Conservation (phyloP, 768 basidiomycete genomes). For the Pholiota molesta region DNA sequence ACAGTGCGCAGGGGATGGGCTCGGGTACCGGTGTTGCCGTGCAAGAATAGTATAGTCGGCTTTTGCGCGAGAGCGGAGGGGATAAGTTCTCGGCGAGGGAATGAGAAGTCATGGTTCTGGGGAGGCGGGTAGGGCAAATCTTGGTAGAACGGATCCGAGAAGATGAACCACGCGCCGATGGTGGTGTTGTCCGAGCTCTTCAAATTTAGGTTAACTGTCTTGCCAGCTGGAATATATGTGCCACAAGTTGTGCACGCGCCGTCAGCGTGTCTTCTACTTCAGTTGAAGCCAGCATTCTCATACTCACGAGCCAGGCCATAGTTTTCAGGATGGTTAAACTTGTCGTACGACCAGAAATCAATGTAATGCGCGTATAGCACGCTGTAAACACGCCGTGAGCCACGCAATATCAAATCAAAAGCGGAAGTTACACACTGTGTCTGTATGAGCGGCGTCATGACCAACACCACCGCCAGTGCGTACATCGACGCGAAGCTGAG, state of each 20-base stretch:
- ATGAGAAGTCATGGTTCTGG: slow-evolving; percentile 32
- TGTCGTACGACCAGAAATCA: slow-evolving; percentile 35
- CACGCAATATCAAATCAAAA: neutral
- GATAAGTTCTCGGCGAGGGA: slow-evolving; percentile 32
- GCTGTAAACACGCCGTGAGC: slow-evolving; percentile 22
- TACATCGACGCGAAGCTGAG: slow-evolving; percentile 21
- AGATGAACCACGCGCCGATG: slow-evolving; percentile 70
- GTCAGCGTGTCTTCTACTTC: neutral
- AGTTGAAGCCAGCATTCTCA: neutral
- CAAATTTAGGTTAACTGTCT: slow-evolving; percentile 60
- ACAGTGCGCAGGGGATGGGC: slow-evolving; percentile 54
- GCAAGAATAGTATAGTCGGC: slow-evolving; percentile 72
- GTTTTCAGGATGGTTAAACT: slow-evolving; percentile 42
- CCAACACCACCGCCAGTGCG: slow-evolving; percentile 28
- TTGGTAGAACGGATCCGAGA: slow-evolving; percentile 54
- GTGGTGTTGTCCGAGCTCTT: slow-evolving; percentile 64
- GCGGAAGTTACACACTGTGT: slow-evolving; percentile 32
- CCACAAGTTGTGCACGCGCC: neutral
- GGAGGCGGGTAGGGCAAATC: slow-evolving; percentile 34
- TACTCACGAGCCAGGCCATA: slow-evolving; percentile 45
- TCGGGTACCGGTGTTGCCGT: slow-evolving; percentile 74
- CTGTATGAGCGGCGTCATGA: slow-evolving; percentile 42
- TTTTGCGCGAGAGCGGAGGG: slow-evolving; percentile 29
- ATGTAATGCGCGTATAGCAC: slow-evolving; percentile 43
- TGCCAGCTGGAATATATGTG: slow-evolving; percentile 48